These are phyloP conservation scores for Vittaforma corneae DNA, from an alignment of 371 early-diverging fungal species.

Conservation along the genomic window DNA sequence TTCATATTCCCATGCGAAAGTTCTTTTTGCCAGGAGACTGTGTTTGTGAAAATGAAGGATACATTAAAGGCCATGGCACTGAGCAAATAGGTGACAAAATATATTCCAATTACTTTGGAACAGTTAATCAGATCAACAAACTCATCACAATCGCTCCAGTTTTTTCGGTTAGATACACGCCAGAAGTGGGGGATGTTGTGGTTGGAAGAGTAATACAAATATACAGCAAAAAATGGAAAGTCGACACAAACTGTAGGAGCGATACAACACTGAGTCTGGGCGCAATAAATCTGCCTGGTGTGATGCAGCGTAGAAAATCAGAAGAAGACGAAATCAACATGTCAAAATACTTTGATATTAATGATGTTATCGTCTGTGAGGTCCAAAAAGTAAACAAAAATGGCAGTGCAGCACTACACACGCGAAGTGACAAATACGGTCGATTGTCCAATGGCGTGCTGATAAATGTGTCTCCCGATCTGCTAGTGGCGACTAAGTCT, in stretches of 20 bases:
- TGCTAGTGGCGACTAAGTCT: constrained; percentile 22
- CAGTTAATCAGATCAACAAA: constrained; percentile 82
- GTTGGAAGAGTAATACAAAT: constrained; percentile 86
- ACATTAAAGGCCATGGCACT: constrained; percentile 80
- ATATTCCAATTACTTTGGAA: constrained; percentile 74
- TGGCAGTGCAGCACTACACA: constrained; percentile 78
- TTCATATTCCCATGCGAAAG: not conserved
- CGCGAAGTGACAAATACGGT: constrained; percentile 83
- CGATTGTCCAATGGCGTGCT: constrained; percentile 62
- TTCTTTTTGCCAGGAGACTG: constrained; percentile 53
- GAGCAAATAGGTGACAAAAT: constrained; percentile 61
- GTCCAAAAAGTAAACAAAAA: constrained; percentile 77
- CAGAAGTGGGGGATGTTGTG: constrained; percentile 92
- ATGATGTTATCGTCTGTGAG: constrained; percentile 87
- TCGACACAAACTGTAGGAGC: constrained; percentile 76
- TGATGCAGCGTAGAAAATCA: constrained; percentile 83
- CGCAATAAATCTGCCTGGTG: constrained; percentile 86
- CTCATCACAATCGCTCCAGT: constrained; percentile 79
- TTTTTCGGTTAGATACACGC: constrained; percentile 64
- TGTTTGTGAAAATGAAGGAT: constrained; percentile 40
- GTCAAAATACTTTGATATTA: constrained; percentile 81
- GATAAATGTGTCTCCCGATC: constrained; percentile 25
- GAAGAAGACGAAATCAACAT: constrained; percentile 94
- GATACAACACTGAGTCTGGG: constrained; percentile 77
- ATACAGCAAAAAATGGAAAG: constrained; percentile 79